These are phyloP conservation scores for Filobasidium uniguttulatum DNA, from an alignment of 1,284 basidiomycete genomes.

Conservation along the genomic window DNA sequence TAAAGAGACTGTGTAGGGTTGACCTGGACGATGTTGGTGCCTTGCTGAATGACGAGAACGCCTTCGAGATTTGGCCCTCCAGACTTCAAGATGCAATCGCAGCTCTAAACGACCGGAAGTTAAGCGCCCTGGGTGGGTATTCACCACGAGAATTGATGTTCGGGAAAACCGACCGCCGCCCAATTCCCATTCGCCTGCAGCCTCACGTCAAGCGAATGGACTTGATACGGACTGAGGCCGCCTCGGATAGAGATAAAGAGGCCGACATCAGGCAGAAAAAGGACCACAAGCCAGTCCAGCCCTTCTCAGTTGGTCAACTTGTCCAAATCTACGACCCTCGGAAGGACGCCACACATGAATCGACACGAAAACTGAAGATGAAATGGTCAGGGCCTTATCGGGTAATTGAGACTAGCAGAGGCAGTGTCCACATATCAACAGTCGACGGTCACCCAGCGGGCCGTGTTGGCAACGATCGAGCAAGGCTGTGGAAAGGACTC, in stretches of 20 bases:
- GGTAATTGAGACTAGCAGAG: background rate
- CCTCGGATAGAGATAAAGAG: background rate
- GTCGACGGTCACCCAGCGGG: background rate
- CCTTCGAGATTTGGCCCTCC: background rate
- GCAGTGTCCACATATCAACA: background rate
- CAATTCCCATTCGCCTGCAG: background rate
- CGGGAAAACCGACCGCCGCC: background rate
- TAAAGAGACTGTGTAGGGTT: background rate
- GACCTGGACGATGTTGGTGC: background rate
- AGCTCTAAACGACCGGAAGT: background rate
- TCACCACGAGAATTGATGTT: conserved; percentile 3
- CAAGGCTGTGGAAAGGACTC: background rate
- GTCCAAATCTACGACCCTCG: conserved; percentile 2
- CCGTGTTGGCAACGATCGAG: background rate
- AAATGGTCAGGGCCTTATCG: conserved; percentile 5
- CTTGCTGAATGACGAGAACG: background rate
- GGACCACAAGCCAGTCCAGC: background rate
- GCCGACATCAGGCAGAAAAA: background rate
- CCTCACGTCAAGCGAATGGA: background rate
- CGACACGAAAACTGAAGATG: conserved; percentile 1
- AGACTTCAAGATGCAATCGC: background rate
- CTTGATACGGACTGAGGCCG: background rate
- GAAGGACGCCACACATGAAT: conserved; percentile 1
- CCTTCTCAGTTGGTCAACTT: conserved; percentile 1
- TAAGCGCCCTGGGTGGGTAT: background rate